phyloP scores from a whole-genome alignment of 2,329 filamentous ascomycete genomes.

The Huntiella bhutanensis region DNA sequence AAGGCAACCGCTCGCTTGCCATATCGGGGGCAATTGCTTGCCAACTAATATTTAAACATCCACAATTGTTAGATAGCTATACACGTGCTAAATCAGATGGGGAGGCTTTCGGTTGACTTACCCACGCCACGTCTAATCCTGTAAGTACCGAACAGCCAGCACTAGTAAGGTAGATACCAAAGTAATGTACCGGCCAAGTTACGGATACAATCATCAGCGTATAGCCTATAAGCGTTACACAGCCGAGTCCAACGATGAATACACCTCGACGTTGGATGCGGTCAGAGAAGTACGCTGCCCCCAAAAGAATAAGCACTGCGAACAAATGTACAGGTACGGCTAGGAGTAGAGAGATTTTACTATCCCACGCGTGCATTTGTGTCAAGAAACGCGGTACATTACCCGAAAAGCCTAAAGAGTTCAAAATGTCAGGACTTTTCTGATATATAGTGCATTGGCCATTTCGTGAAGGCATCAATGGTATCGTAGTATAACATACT shows the following conservation, averaged over 20 bases:
- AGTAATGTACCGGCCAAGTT: neutral
- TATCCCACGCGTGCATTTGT: neutral
- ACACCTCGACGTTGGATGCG: neutral
- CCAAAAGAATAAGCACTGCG: neutral
- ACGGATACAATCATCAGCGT: neutral
- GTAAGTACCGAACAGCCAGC: neutral
- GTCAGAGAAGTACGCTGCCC: neutral
- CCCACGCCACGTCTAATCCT: neutral
- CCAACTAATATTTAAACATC: too few species aligned
- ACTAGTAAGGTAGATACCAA: neutral
- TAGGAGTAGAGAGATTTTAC: neutral
- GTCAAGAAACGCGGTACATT: neutral
- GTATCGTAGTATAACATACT: neutral
- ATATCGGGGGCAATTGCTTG: neutral
- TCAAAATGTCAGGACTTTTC: too few species aligned
- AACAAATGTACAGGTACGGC: neutral
- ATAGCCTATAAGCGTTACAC: neutral
- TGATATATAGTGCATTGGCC: too few species aligned
- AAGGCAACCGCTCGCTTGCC: neutral
- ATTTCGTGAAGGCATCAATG: neutral
- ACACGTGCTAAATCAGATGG: too few species aligned
- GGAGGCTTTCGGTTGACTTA: neutral
- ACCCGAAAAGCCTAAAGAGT: neutral
- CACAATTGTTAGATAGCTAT: too few species aligned
- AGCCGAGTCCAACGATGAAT: neutral